A percentile compares a stretch with the other conserved stretches of the same genome.
phyloP scores from a whole-genome alignment of 139 green algal species.

The Asterochloris sp. region DNA sequence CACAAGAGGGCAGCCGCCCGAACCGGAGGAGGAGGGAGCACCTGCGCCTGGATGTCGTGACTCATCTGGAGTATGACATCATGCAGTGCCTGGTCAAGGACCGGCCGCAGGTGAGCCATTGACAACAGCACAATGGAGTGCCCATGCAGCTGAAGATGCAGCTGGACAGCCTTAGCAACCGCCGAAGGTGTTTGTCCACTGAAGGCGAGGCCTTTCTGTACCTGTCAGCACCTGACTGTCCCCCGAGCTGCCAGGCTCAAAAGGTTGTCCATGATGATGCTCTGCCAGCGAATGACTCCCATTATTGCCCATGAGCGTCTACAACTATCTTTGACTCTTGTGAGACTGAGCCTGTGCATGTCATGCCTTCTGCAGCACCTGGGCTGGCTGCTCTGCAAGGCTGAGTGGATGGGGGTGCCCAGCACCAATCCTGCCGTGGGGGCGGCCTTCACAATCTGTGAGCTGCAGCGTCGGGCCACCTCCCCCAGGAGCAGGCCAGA shows the following conservation, averaged over 20 bases:
- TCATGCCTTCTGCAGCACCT: slow-evolving; percentile 6
- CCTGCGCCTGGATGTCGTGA: background rate
- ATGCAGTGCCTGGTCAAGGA: slow-evolving; percentile 13
- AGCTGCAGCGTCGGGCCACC: background rate
- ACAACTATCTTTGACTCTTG: background rate
- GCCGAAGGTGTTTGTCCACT: background rate
- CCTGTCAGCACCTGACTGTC: background rate
- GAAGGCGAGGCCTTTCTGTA: background rate
- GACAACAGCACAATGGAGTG: background rate
- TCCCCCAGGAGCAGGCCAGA: background rate
- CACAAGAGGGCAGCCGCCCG: no score
- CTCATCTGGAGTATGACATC: slow-evolving; percentile 16
- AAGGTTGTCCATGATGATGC: no score
- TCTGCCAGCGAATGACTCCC: background rate
- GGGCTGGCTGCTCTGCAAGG: slow-evolving; percentile 11
- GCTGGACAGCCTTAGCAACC: background rate
- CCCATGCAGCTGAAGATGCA: background rate
- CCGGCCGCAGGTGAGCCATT: background rate
- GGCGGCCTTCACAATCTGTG: slow-evolving; percentile 5
- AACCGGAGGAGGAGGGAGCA: no score
- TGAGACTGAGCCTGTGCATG: background rate
- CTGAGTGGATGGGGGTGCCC: slow-evolving; percentile 7
- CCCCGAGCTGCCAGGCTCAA: no score
- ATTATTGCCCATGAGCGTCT: background rate
- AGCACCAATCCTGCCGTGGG: slow-evolving; percentile 4